Base-by-base conservation (phyloP, 2,329 filamentous ascomycete genomes). In the Albophoma yamanashiensis region DNA sequence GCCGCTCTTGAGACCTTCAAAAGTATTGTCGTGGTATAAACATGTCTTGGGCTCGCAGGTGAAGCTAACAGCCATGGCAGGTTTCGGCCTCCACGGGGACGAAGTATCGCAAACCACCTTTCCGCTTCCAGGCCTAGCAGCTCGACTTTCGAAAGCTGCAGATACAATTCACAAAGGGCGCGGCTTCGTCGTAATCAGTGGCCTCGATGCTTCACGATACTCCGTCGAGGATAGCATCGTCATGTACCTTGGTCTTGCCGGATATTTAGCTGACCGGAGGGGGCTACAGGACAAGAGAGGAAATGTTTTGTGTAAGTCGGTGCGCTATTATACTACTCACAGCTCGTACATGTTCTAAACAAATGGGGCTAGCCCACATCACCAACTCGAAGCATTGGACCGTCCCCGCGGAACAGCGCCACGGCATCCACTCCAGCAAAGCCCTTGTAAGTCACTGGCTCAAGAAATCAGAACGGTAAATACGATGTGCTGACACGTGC, bases 241-340 rank as follows among this genome's bases (percentile, higher is more conserved):
- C 6, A 73, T 85, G 52, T 86, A 82, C 64, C 74, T 85, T 5
- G 84, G 81, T 0, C 69, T 87, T 14, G 76, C 83, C 1, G 79
- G 76, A 59, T 78, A 86, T 64, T 76, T 88, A 57, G 84, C 79
- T 1, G 75, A 80, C 43, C 74, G 79, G 55, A 76, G 82, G 45
- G 81, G 81, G 2, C 64, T 78, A 3, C 81, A 84, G 60, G 76
- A 77, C 59, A 71, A 72, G n/a, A 76, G 75, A 52, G 78, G 79
- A 14, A 75, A 76, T 42, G 75, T 81, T 66, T 64, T 82, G 20
- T 74, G 79, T 80, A 70, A 64, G 76, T 69, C 55, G 73, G 4
- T 14, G 31, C 50, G 31, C 31, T 69, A 57, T 56, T 69, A 57
- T 56, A 55, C 56, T 31, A 45, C 55, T 34, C 12, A 36, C 20